Evolutionary conservation across 805 yeast species (phyloP).

Genomic region (Suhomyces tanzawaensis): DNA sequence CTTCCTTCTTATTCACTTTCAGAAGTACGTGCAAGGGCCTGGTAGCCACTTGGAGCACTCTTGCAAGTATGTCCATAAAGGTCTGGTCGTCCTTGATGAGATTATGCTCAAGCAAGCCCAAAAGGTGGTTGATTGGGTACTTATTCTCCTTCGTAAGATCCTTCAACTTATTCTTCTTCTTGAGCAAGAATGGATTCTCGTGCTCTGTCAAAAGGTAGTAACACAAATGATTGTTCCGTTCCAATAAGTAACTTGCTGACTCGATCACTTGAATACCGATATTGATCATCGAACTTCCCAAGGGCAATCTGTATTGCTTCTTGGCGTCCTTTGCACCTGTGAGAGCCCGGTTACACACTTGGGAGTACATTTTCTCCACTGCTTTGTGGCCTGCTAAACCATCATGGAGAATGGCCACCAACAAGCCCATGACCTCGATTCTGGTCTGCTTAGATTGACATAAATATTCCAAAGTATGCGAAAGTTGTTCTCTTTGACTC

Average conservation of each 20-base stretch:
- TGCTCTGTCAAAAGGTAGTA: constrained; percentile 79
- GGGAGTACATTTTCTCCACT: constrained; percentile 59
- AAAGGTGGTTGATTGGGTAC: constrained; percentile 71
- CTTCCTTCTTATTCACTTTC: constrained; percentile 20
- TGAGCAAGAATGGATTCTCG: constrained; percentile 39
- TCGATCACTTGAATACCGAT: constrained; percentile 80
- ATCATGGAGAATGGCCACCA: constrained; percentile 70
- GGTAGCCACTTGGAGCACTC: constrained; percentile 74
- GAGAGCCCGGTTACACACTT: constrained; percentile 50
- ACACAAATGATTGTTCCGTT: constrained; percentile 63
- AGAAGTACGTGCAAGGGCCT: constrained; percentile 62
- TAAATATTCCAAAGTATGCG: constrained; percentile 61
- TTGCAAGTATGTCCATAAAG: constrained; percentile 72
- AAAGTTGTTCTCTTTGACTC: constrained; percentile 58
- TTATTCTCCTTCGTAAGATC: constrained; percentile 39
- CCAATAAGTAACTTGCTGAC: constrained; percentile 67
- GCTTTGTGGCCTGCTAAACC: constrained; percentile 63
- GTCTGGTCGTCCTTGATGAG: constrained; percentile 70
- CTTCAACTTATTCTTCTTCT: constrained; percentile 28
- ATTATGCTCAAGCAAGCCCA: constrained; percentile 59
- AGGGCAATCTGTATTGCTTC: constrained; percentile 43
- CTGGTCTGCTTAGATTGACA: constrained; percentile 79
- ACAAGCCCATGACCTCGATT: constrained; percentile 64
- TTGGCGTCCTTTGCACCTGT: constrained; percentile 7
- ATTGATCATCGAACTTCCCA: constrained; percentile 61